phyloP scores from a whole-genome alignment of 306 rosid species.

The Elaeagnus macrophylla region DNA sequence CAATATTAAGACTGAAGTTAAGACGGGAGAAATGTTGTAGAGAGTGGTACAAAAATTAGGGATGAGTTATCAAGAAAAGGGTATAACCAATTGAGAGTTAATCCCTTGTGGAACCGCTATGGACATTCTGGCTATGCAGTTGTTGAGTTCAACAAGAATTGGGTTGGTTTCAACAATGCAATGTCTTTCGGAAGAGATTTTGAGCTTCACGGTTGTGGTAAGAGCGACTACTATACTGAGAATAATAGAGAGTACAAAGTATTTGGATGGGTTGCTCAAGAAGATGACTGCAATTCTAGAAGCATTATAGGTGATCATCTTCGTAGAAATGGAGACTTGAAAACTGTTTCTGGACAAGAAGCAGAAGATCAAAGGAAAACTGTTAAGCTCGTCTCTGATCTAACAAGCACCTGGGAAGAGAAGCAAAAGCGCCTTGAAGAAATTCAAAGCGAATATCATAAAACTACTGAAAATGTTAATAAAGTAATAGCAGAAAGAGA shows the following conservation, averaged over 20 bases:
- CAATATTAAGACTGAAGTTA: constrained; percentile 40
- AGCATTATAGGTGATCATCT: constrained; percentile 27
- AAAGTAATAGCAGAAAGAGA: constrained; percentile 37
- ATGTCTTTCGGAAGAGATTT: constrained; percentile 57
- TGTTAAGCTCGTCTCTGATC: constrained; percentile 37
- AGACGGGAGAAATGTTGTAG: constrained; percentile 43
- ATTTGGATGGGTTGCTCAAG: constrained; percentile 70
- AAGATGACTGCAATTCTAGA: constrained; percentile 23
- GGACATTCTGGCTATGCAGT: constrained; percentile 73
- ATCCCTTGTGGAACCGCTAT: constrained; percentile 41
- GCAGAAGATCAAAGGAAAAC: constrained; percentile 33
- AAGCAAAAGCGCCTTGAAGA: constrained; percentile 37
- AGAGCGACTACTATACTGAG: constrained; percentile 26
- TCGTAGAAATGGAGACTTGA: constrained; percentile 34
- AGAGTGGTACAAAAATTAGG: constrained; percentile 52
- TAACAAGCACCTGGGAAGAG: constrained; percentile 35
- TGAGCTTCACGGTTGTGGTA: constrained; percentile 38
- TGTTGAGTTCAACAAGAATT: constrained; percentile 49
- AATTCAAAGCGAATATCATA: constrained; percentile 25
- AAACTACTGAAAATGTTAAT: constrained; percentile 30
- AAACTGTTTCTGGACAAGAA: constrained; percentile 30
- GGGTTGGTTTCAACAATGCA: constrained; percentile 67
- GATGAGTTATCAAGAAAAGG: constrained; percentile 46
- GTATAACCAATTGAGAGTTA: constrained; percentile 57
- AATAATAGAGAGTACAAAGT: constrained; percentile 28